Conservation (phyloP, 1,139 yeast species). For the Candida albicans region DNA sequence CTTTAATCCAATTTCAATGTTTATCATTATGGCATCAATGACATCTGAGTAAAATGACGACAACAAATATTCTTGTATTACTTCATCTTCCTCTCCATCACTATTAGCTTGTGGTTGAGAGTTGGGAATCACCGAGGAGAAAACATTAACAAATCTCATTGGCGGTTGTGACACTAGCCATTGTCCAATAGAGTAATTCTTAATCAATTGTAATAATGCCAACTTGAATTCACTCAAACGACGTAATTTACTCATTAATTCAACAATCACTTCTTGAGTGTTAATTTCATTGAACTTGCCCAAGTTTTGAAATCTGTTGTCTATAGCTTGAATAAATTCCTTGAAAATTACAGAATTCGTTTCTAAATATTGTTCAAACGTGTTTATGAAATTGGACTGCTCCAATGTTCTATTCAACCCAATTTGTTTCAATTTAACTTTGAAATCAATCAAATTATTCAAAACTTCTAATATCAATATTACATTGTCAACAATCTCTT, state of each 20-base stretch:
- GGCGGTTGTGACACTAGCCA: slow-evolving; percentile 67
- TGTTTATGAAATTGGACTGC: slow-evolving; percentile 3
- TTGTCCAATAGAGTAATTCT: slow-evolving; percentile 52
- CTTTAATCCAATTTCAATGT: slow-evolving; percentile 57
- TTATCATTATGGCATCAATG: slow-evolving; percentile 68
- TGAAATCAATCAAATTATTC: slow-evolving; percentile 28
- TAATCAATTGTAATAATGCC: slow-evolving; percentile 55
- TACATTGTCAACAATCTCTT: slow-evolving; percentile 24
- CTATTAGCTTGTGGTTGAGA: slow-evolving; percentile 14
- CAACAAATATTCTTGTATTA: slow-evolving; percentile 49
- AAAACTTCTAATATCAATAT: slow-evolving; percentile 48
- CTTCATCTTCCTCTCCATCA: slow-evolving; percentile 23
- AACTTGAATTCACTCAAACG: slow-evolving; percentile 62
- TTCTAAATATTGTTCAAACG: slow-evolving; percentile 19
- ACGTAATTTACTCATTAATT: slow-evolving; percentile 59
- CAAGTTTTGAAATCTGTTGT: slow-evolving; percentile 44
- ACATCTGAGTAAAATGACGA: slow-evolving; percentile 72
- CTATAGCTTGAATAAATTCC: slow-evolving; percentile 59
- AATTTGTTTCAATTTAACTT: slow-evolving; percentile 15
- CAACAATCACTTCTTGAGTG: slow-evolving; percentile 70
- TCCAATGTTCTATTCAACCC: slow-evolving; percentile 13
- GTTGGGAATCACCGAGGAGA: slow-evolving; percentile 47
- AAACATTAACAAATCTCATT: slow-evolving; percentile 50
- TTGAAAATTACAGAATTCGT: slow-evolving; percentile 44
- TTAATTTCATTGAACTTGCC: slow-evolving; percentile 52